Base-by-base conservation (phyloP, 2,329 filamentous ascomycete species). In the Claviceps purpurea region DNA sequence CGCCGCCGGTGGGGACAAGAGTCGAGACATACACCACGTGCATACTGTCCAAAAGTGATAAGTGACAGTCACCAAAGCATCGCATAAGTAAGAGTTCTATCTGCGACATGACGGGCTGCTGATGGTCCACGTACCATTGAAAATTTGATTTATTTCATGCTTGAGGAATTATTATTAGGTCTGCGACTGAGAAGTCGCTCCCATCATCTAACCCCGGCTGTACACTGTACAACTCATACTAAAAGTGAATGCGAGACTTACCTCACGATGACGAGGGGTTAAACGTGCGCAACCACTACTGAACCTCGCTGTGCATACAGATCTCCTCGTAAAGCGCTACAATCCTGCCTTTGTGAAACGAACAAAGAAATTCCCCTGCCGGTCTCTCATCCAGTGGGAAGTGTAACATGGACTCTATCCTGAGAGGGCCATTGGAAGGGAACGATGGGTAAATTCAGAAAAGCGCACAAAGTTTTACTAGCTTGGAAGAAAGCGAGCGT, bases 171-270 rank as follows among this genome's bases (percentile, higher is more conserved):
- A 47, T 47, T 22, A 41, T 37, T 38, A 18, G 38, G 7, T 24
- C 37, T 47, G 26, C 37, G 24, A 37, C 50, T 43, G 47, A 51
- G 42, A 16, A 50, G 43, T 24, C 50, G 24, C 39, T 7, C 38
- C 47, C 39, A n/a, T 34, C 30, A 34, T 34, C 30, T 47, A 22
- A 38, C 24, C 43, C 47, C 22, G 37, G 26, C 24, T 47, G 50
- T 47, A 24, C 44, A 39, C 24, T 47, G 50, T 47, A 24, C 44
- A 13, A 51, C 50, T 30, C 50, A 51, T 39, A 42, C 26, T 5
- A 40, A 24, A 40, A 24, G 30, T 11, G 14, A 47, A 51, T 39
- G 42, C 43, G 24, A 51, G 44, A 47, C 47, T 51, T 51, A 44
- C 43, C 44, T 38, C 41, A 47, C 50, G 10, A 14, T 34, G 50